Conservation (phyloP, 169 alveolate genomes). For the Cryptosporidium ubiquitum region DNA sequence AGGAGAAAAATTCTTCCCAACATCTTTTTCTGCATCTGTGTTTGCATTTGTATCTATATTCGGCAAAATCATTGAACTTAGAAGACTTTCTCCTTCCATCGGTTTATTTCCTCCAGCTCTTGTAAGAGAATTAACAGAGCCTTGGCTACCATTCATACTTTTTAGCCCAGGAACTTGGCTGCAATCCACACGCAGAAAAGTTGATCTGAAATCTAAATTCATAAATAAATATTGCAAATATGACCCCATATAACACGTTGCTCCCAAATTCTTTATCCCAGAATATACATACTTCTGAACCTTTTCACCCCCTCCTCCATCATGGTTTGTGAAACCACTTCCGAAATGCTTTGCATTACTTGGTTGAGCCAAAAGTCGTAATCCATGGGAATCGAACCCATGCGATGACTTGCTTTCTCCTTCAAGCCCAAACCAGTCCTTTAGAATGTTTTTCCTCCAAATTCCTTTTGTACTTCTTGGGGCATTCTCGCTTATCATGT, state of each 20-base stretch:
- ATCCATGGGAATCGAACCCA: slow-evolving; percentile 19
- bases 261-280: slow-evolving; percentile 65
- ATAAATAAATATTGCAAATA: slow-evolving; percentile 70
- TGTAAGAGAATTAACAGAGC: background rate
- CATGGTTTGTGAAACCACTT: background rate
- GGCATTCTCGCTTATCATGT: slow-evolving; percentile 50
- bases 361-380: background rate
- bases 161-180: background rate
- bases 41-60: background rate
- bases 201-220: slow-evolving; percentile 71
- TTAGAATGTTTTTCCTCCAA: slow-evolving; percentile 44
- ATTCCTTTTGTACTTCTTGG: slow-evolving; percentile 68
- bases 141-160: background rate
- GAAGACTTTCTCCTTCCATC: slow-evolving; percentile 26
- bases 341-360: background rate
- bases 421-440: slow-evolving; percentile 52
- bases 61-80: slow-evolving; percentile 45
- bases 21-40: background rate
- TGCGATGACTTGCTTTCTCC: background rate
- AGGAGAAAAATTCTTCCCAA: background rate
- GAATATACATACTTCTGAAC: slow-evolving; percentile 48
- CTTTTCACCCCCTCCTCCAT: background rate
- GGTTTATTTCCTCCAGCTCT: background rate
- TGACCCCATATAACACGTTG: slow-evolving; percentile 73
- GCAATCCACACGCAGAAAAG: slow-evolving; percentile 19